These are phyloP conservation scores for Aspergillus saccharolyticus DNA, from an alignment of 495 filamentous ascomycete genomes.

Conservation along the genomic window DNA sequence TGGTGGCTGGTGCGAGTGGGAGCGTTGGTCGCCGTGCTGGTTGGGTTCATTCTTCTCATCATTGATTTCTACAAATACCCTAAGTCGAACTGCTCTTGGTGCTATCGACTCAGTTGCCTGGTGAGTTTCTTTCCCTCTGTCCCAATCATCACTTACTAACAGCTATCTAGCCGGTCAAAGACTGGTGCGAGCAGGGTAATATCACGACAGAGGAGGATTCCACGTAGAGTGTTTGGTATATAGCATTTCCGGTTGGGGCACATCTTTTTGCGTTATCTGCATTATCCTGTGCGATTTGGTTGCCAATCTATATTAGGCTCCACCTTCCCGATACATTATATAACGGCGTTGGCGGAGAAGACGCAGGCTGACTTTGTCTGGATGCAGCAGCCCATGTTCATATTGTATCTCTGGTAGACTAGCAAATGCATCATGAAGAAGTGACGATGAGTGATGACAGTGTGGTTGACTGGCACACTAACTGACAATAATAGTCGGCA, in stretches of 20 bases:
- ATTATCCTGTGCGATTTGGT: slow-evolving; percentile 1
- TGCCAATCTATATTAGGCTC: not conserved
- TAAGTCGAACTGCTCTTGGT: slow-evolving; percentile 74
- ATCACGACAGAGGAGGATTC: not conserved
- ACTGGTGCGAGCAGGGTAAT: slow-evolving; percentile 69
- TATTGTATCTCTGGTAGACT: not conserved
- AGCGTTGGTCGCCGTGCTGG: slow-evolving; percentile 68
- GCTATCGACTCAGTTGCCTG: slow-evolving; percentile 88
- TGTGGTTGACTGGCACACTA: not conserved
- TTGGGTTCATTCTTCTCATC: slow-evolving; percentile 79
- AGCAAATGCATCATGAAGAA: slow-evolving; percentile 1
- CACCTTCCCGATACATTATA: not conserved
- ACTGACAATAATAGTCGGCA: not conserved
- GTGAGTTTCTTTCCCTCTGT: slow-evolving; percentile 50
- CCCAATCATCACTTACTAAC: slow-evolving; percentile 22
- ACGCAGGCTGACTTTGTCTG: not conserved
- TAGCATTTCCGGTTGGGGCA: not conserved
- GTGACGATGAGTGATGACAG: not conserved
- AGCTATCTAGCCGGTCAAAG: slow-evolving; percentile 56
- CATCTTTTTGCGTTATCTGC: not conserved
- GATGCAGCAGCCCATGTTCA: not conserved
- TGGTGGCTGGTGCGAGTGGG: slow-evolving; percentile 90
- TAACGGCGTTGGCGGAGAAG: not conserved
- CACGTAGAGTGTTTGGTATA: not conserved
- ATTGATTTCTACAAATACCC: slow-evolving; percentile 83